phyloP scores from a whole-genome alignment of 306 rosid species.

The Begonia loranthoides region DNA sequence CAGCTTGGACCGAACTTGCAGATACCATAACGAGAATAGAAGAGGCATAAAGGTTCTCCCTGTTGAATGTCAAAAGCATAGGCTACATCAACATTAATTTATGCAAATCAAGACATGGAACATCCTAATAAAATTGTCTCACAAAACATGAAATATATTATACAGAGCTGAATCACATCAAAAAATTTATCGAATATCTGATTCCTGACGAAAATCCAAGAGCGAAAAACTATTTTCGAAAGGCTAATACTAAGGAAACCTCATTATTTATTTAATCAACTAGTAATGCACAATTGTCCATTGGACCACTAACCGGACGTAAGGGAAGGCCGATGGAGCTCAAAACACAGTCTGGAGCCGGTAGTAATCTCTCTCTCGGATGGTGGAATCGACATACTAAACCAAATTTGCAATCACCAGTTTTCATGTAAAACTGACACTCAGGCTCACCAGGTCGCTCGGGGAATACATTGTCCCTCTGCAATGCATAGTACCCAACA shows the following conservation, averaged over 20 bases:
- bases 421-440: slow-evolving; percentile 95
- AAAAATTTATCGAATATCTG: too few relatives aligned
- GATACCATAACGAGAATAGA: slow-evolving; percentile 92
- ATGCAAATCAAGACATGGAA: background rate
- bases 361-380: slow-evolving; percentile 77
- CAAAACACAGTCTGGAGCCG: slow-evolving; percentile 87
- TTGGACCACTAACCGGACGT: slow-evolving; percentile 58
- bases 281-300: too few relatives aligned
- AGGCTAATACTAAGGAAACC: too few relatives aligned
- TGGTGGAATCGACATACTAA: slow-evolving; percentile 95
- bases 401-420: slow-evolving; percentile 96
- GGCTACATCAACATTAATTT: background rate
- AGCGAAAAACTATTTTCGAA: too few relatives aligned
- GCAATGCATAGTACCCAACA: slow-evolving; percentile 68
- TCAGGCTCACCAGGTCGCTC: slow-evolving; percentile 97
- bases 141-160: too few relatives aligned
- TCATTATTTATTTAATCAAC: too few relatives aligned
- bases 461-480: slow-evolving; percentile 89
- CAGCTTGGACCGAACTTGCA: slow-evolving; percentile 99
- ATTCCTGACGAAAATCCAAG: too few relatives aligned
- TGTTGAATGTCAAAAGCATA: slow-evolving; percentile 24
- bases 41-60: slow-evolving; percentile 92
- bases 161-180: too few relatives aligned
- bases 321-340: slow-evolving; percentile 90
- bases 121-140: too few relatives aligned